Evolutionary conservation across 2,329 filamentous ascomycete species (phyloP).

Genomic region (Penicillium sp.): DNA sequence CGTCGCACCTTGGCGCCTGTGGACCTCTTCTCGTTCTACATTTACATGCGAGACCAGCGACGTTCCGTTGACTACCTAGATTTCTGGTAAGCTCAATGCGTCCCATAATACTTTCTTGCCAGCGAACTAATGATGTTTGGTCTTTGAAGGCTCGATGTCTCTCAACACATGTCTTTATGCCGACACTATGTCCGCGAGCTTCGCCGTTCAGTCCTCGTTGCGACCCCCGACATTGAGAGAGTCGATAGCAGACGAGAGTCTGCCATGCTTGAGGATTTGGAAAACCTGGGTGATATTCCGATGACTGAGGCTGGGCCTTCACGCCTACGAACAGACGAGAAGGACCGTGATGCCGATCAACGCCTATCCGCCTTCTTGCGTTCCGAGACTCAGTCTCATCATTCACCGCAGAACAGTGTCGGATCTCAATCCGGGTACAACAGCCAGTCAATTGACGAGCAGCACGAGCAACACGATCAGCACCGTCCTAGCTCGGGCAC

Average conservation of each 20-base stretch:
- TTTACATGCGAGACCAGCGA: slow-evolving; percentile 99
- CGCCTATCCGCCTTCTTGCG: slow-evolving; percentile 88
- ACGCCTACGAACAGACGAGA: slow-evolving; percentile 54
- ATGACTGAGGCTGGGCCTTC: slow-evolving; percentile 51
- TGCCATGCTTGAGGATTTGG: slow-evolving; percentile 66
- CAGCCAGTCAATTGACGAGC: slow-evolving; percentile 44
- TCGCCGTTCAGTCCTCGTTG: slow-evolving; percentile 84
- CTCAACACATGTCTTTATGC: slow-evolving; percentile 94
- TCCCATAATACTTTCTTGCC: not conserved
- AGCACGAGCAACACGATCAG: slow-evolving; percentile 40
- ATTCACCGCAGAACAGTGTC: slow-evolving; percentile 53
- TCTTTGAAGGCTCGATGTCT: slow-evolving; percentile 84
- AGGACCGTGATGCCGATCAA: slow-evolving; percentile 75
- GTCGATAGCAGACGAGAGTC: slow-evolving; percentile 79
- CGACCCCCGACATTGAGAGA: slow-evolving; percentile 85
- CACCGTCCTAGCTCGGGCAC: slow-evolving; percentile 57
- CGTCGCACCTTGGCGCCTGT: slow-evolving; percentile 91
- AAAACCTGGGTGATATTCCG: slow-evolving; percentile 61
- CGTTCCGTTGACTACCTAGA: slow-evolving; percentile 96
- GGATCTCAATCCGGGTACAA: slow-evolving; percentile 45
- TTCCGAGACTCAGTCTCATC: slow-evolving; percentile 46
- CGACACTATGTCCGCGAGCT: slow-evolving; percentile 96
- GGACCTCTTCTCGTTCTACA: slow-evolving; percentile 98
- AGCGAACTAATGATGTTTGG: not conserved
- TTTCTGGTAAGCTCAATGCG: slow-evolving; percentile 68